Evolutionary conservation across 176 grass and related monocot species (phyloP), one percentile per base, ranked within the genome.

Genomic region (Musa beccarii): DNA sequence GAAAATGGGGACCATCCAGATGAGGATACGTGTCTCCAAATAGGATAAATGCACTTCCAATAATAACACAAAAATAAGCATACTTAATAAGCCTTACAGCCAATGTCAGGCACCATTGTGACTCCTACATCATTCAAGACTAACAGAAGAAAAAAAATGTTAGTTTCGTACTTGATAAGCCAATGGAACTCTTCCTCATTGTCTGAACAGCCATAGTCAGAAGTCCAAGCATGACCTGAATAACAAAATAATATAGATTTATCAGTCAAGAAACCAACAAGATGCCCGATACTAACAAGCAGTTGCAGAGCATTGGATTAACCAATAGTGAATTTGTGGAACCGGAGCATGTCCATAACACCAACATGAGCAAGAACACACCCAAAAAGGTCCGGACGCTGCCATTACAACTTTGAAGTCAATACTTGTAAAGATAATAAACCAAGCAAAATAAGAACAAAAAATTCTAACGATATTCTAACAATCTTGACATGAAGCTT

Each of bases 251-350:
- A 65, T 52, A 65, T 9, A 82, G 34, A 84, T 75, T 19, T 79
- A 61, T 22, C 20, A 76, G 24, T 12, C 51, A 11, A 54, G 16
- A 9, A 80, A 59, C 14, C 55, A 70, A 64, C 62, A 10, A 69
- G 20, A 85, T 54, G 15, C 53, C 68, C 65, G 62, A 59, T 14
- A 78, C 9, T 76, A 85, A 10, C 70, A 68, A 78, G 9, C 50
- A 56, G 9, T 34, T 52, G 69, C 22, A 52, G 49, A 14, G 13
- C 19, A 50, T 72, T 52, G 51, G 63, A 74, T 19, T 75, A 67
- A 92, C 89, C 94, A 62, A 97, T 97, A 21, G 94, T 97, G 84
- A 98, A 98, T 81, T 93, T 97, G 76, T 97, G 94, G 79, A 97
- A 97, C 52, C 88, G 90, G 67, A 97, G 90, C 94, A 97, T 97